Evolutionary conservation across 2,329 filamentous ascomycete species (phyloP).

Genomic region (Pyrenophora teres): DNA sequence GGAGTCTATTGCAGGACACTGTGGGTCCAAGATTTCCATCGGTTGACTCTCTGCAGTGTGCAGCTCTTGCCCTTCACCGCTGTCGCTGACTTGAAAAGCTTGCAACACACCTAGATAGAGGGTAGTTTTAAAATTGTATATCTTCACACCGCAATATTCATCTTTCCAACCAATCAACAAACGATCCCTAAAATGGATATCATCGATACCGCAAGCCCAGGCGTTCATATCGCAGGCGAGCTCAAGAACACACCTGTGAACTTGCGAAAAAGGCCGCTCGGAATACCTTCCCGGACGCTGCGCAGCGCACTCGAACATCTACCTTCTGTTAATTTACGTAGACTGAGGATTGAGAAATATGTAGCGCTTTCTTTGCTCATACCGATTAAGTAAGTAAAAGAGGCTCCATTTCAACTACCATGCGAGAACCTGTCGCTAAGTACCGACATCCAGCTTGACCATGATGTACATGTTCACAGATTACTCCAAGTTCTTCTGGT

Average conservation of each 20-base stretch:
- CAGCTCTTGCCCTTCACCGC: too few relatives aligned
- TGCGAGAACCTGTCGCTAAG: neutral
- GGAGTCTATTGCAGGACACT: too few relatives aligned
- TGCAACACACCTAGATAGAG: too few relatives aligned
- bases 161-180: neutral
- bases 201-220: neutral
- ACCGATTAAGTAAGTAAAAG: slow-evolving; percentile 2
- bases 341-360: slow-evolving; percentile 6
- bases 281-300: neutral
- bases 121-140: neutral
- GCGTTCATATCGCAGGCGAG: neutral
- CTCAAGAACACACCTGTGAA: neutral
- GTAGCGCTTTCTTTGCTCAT: neutral
- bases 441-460: neutral
- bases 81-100: too few relatives aligned
- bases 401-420: too few relatives aligned
- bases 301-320: slow-evolving; percentile 8
- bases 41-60: too few relatives aligned
- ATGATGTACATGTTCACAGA: slow-evolving; percentile 1
- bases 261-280: neutral
- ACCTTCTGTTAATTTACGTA: neutral
- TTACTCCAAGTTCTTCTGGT: neutral
- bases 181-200: neutral
- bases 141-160: neutral
- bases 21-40: too few relatives aligned